These are phyloP conservation scores for Fusarium bulbicola DNA, from an alignment of 2,329 filamentous ascomycete genomes.

Conservation along the genomic window DNA sequence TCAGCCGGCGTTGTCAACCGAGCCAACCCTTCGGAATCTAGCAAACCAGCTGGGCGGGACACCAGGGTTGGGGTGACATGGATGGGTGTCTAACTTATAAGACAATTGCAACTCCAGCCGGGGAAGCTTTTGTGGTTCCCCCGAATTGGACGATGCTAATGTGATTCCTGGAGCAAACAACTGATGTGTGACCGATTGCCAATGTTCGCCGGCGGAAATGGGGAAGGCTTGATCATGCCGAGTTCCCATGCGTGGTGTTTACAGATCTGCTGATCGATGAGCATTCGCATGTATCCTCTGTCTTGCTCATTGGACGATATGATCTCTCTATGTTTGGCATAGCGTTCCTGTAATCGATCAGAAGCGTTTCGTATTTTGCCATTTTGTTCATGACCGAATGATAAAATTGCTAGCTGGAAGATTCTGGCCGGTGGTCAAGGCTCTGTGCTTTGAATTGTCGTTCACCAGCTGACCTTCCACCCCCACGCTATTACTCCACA, in stretches of 20 bases:
- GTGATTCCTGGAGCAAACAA: neutral
- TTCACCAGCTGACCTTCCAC: conserved; percentile 33
- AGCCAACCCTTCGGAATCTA: conserved; percentile 41
- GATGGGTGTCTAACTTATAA: conserved; percentile 9
- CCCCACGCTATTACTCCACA: conserved; percentile 33
- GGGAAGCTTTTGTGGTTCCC: conserved; percentile 31
- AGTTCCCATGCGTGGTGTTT: neutral
- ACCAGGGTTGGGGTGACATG: conserved; percentile 17
- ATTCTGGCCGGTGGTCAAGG: conserved; percentile 18
- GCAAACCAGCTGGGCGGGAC: conserved; percentile 33
- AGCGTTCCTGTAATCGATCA: neutral
- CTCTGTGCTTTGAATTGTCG: conserved; percentile 9
- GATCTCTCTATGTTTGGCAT: neutral
- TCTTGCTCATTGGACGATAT: neutral
- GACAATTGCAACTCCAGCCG: conserved; percentile 22
- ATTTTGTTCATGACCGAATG: neutral
- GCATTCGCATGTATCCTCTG: neutral
- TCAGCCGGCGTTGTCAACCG: conserved; percentile 25
- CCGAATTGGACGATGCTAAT: conserved; percentile 6
- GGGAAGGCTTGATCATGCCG: neutral
- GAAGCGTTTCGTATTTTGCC: neutral
- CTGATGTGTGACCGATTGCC: neutral
- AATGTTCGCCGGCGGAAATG: neutral
- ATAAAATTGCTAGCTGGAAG: conserved; percentile 8
- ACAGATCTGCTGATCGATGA: neutral